These are phyloP conservation scores for Marvania coccoides DNA, from an alignment of 139 green algal genomes.

Conservation along the genomic window DNA sequence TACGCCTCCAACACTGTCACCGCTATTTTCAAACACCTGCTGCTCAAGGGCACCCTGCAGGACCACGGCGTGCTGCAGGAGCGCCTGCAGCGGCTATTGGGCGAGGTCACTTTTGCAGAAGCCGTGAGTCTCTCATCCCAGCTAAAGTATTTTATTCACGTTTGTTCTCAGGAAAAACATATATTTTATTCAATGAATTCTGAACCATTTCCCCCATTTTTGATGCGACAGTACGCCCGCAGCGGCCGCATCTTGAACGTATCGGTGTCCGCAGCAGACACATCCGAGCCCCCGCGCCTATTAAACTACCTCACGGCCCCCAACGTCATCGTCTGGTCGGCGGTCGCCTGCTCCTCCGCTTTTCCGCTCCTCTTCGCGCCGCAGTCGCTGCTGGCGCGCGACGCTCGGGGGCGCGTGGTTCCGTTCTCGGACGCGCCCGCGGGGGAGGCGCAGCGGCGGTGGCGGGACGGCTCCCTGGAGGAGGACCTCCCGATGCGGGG, in stretches of 20 bases:
- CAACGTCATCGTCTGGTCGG: constrained; percentile 78
- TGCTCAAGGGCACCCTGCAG: constrained; percentile 56
- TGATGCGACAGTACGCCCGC: too few relatives aligned
- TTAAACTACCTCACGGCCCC: constrained; percentile 91
- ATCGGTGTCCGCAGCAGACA: constrained; percentile 74
- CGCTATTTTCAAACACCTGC: constrained; percentile 57
- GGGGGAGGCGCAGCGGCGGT: constrained; percentile 37
- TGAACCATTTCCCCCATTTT: too few relatives aligned
- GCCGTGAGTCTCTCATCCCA: too few relatives aligned
- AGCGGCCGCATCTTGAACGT: constrained; percentile 88
- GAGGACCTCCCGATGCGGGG: constrained; percentile 73
- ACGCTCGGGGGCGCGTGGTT: constrained; percentile 12
- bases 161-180: too few relatives aligned
- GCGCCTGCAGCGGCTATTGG: constrained; percentile 58
- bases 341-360: constrained; percentile 77
- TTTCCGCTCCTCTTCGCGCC: constrained; percentile 82
- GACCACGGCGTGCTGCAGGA: constrained; percentile 43
- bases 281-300: constrained; percentile 84
- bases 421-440: constrained; percentile 9
- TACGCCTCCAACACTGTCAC: constrained; percentile 69
- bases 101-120: constrained; percentile 80
- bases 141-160: too few relatives aligned
- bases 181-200: too few relatives aligned
- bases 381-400: constrained; percentile 59
- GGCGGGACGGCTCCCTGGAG: constrained; percentile 69